Evolutionary conservation across 192 early-diverging fungal species (phyloP), one percentile per base, ranked within the genome.

Genomic region (Funneliformis geosporum): DNA sequence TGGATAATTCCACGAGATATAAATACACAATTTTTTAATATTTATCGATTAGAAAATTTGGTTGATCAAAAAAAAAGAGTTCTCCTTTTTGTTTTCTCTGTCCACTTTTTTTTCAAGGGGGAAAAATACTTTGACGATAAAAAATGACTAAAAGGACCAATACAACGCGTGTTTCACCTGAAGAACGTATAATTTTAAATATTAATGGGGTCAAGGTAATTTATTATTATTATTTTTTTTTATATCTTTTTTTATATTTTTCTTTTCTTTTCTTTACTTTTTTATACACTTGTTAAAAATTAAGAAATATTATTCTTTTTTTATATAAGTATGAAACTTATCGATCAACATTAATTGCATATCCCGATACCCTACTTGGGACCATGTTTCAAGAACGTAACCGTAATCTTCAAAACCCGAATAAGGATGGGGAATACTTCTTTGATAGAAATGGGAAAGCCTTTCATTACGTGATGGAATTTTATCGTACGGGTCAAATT

Each of bases 351-450:
- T 38, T 78, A n/a, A 43, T 40, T 27, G 14, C 70, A 1, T 72
- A 70, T 74, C 76, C 76, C 1, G 66, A 78, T 33, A 78, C 76
- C 2, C 38, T 78, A n/a, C 76, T 78, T n/a, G 76, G 76, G 4
- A 38, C 38, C n/a, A 78, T 78, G 76, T 73, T 78, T 71, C 68
- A 65, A 40, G 39, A 73, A 46, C 38, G 64, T 25, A 72, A 69
- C 38, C 25, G 38, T 28, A 33, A 5, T 21, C 21, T 78, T 7
- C 21, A 9, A 28, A 8, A 74, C 16, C 33, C 76, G 11, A 71
- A 33, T n/a, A 16, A 78, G 11, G 28, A 27, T 11, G 43, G 75
- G 12, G 76, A 78, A 78, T 78, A 78, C n/a, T 78, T 78, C 16
- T 39, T 78, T 72, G 76, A 78, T 33, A 62, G 76, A n/a, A 72